These are phyloP conservation scores for Pythium monospermum DNA, from an alignment of 352 stramenopile species.

Conservation along the genomic window DNA sequence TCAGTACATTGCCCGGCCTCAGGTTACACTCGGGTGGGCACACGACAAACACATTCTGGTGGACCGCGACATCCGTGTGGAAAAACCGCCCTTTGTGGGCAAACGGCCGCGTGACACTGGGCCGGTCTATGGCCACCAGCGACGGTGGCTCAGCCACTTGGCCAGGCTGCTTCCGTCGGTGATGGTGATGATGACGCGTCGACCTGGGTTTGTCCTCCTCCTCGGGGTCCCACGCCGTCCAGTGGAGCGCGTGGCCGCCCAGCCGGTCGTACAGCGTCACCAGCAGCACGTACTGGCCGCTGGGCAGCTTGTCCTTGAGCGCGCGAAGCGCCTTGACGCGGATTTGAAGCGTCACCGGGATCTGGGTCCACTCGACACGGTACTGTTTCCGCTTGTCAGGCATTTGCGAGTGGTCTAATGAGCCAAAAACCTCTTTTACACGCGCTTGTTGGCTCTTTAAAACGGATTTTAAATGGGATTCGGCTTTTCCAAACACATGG, in stretches of 20 bases:
- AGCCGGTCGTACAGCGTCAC: constrained; percentile 83
- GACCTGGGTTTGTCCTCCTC: constrained; percentile 2
- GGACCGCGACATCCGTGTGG: constrained; percentile 70
- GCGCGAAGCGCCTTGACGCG: constrained; percentile 55
- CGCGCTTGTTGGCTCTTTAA: constrained; percentile 57
- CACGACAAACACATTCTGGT: constrained; percentile 79
- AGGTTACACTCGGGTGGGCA: constrained; percentile 59
- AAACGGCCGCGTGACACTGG: constrained; percentile 71
- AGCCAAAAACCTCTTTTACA: constrained; percentile 59
- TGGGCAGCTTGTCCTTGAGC: constrained; percentile 81
- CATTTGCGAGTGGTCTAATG: constrained; percentile 32
- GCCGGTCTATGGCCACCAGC: no score
- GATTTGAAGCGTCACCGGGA: constrained; percentile 76
- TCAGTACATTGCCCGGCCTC: constrained; percentile 45
- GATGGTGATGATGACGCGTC: neutral
- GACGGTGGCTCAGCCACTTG: neutral
- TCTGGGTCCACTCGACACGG: constrained; percentile 60
- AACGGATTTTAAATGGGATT: constrained; percentile 47
- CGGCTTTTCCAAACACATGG: constrained; percentile 69
- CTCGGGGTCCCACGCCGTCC: constrained; percentile 62
- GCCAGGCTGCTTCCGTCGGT: neutral
- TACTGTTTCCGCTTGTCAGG: constrained; percentile 46
- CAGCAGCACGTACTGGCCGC: constrained; percentile 77
- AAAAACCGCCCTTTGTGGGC: constrained; percentile 79
- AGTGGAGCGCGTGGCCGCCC: constrained; percentile 72